A percentile compares a stretch with the other conserved stretches of the same genome.
Evolutionary conservation across 331 rosid species (phyloP).

Genomic region (Quercus lobata): DNA sequence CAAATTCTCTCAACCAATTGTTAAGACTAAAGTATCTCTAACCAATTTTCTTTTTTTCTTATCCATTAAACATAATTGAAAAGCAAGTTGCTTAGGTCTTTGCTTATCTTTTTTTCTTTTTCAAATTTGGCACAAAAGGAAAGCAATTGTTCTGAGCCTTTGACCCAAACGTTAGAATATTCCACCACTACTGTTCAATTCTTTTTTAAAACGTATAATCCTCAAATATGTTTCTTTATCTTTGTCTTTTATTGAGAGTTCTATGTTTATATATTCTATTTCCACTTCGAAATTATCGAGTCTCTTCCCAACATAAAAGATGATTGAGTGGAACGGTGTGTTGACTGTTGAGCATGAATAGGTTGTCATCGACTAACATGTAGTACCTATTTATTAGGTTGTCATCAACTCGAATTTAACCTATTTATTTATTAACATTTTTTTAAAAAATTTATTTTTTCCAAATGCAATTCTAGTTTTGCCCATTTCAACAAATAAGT

Average conservation of each 20-base stretch:
- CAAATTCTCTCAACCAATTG: neutral
- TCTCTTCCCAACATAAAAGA: too few relatives aligned
- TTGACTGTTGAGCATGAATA: too few relatives aligned
- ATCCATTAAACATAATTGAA: too few relatives aligned
- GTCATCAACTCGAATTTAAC: too few relatives aligned
- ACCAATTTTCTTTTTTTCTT: neutral
- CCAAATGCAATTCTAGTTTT: too few relatives aligned
- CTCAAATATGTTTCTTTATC: neutral
- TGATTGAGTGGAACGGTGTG: too few relatives aligned
- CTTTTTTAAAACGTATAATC: neutral
- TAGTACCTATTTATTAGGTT: too few relatives aligned
- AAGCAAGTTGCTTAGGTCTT: neutral
- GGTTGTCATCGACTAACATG: too few relatives aligned
- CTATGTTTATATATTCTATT: neutral
- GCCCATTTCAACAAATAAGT: too few relatives aligned
- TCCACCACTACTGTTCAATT: neutral
- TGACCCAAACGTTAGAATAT: neutral
- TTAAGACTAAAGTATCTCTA: neutral
- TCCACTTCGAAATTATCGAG: too few relatives aligned
- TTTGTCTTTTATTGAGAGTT: neutral
- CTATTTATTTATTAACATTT: too few relatives aligned
- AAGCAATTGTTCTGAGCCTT: neutral
- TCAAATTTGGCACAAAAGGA: neutral
- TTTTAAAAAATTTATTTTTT: too few relatives aligned
- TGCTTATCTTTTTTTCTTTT: neutral